Percentiles rank a stretch among this genome's conserved stretches.
phyloP scores from a whole-genome alignment of 2,329 filamentous ascomycete species.

The Plectosphaerella cucumerina region DNA sequence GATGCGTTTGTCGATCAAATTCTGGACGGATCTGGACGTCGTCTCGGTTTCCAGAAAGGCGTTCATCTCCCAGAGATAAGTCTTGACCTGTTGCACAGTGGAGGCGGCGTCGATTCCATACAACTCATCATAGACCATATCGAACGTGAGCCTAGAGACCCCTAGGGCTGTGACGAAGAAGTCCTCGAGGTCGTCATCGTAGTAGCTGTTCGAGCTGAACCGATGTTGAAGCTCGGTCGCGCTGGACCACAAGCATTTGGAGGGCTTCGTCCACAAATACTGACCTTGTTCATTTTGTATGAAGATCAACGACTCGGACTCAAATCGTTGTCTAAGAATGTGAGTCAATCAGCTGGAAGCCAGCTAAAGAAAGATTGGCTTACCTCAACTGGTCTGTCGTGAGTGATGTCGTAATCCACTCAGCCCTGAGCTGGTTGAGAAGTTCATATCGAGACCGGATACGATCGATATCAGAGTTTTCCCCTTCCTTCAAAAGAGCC shows the following conservation, averaged over 20 bases:
- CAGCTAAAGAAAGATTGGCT: neutral
- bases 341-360: neutral
- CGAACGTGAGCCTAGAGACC: neutral
- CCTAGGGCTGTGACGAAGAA: neutral
- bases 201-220: neutral
- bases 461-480: neutral
- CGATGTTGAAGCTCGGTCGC: neutral
- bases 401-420: neutral
- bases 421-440: neutral
- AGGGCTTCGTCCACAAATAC: neutral
- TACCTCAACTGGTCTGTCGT: neutral
- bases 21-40: neutral
- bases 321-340: neutral
- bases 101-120: neutral
- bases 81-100: conserved; percentile 19
- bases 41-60: conserved; percentile 17
- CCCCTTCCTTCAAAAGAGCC: neutral
- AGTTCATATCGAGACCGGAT: neutral
- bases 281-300: neutral
- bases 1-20: conserved; percentile 8
- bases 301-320: neutral
- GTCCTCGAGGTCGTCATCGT: neutral
- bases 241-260: neutral
- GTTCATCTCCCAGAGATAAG: conserved; percentile 25
- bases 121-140: neutral